Evolutionary conservation across 768 basidiomycete species (phyloP), one percentile per base, ranked within the genome.

Genomic region (Pholiota conissans): DNA sequence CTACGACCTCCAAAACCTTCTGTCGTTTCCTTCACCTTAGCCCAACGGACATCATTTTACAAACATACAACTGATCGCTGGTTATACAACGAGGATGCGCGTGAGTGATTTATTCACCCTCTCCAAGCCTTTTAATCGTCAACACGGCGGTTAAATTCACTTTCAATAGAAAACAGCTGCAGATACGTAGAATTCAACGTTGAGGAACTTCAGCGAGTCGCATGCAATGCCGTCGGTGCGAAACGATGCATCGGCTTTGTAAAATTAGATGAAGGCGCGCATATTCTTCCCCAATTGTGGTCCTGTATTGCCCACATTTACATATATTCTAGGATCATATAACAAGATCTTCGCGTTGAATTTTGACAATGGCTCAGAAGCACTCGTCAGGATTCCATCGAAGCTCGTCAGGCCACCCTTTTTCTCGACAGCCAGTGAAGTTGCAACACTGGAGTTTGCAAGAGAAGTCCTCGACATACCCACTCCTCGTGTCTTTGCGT

Each of bases 401-500:
- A 60, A 65, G 13, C 40, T 73, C 3, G 68, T 68, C 18, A 71
- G 67, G 0, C 69, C 69, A 8, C 54, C 61, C 9, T 66, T 62
- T 51, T 58, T 70, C 45, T 56, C 60, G 14, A 74, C 71, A 2
- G 74, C 74, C 6, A 75, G 73, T 52, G 74, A 74, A 51, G 74
- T 73, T 5, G 74, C 73, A 13, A 75, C 74, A 3, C 67, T 74
- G 59, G 64, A 74, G 24, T 75, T 65, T 51, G 56, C 63, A 32
- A 68, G 68, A 22, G 60, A 56, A 22, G 46, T 59, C 22, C 68
- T 74, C 24, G 57, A 58, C 11, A 30, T 75, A 22, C 70, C 67
- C 5, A 65, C 67, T 27, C 72, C 74, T 6, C 60, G 57, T 14
- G 64, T 75, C 18, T 57, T 71, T 42, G 58, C 67, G 32, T 74